Percentiles rank a stretch among this genome's conserved stretches.
Conservation (phyloP, 2,329 filamentous ascomycete genomes). For the Pseudonectria foliicola region DNA sequence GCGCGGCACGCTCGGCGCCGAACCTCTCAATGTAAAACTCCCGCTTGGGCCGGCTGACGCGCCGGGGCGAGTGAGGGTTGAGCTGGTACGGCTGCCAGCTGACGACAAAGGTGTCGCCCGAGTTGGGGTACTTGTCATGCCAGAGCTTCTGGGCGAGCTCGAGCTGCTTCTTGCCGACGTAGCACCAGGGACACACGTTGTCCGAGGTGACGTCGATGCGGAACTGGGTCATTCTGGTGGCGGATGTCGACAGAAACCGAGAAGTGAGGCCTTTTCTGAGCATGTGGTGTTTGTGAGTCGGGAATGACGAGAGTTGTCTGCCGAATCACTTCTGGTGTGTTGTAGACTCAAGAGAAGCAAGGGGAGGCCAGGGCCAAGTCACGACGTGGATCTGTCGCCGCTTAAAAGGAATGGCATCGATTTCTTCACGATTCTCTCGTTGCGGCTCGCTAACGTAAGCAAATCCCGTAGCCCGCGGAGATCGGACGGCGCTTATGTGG, state of each 20-base stretch:
- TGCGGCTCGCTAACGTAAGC: no score
- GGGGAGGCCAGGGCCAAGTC: no score
- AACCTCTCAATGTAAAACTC: conserved; percentile 42
- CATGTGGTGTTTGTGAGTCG: no score
- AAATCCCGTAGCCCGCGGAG: no score
- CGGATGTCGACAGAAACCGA: background rate
- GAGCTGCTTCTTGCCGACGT: conserved; percentile 40
- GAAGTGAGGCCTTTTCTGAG: no score
- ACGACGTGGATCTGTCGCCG: no score
- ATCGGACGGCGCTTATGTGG: no score
- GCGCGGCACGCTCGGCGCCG: conserved; percentile 51
- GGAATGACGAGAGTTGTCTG: no score
- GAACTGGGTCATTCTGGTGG: conserved; percentile 50
- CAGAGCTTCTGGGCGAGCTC: conserved; percentile 38
- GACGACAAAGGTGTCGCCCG: conserved; percentile 51
- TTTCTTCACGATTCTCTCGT: no score
- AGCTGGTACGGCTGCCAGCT: conserved; percentile 41
- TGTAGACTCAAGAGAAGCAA: no score
- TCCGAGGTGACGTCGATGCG: conserved; percentile 42
- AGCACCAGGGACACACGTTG: conserved; percentile 46
- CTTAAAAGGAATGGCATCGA: no score
- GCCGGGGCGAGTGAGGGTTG: conserved; percentile 25
- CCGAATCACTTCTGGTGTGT: no score
- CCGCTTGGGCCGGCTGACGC: conserved; percentile 29
- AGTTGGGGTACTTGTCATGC: conserved; percentile 31